phyloP scores from a whole-genome alignment of 176 grass and related monocot genomes.

The Rhynchospora pubera region DNA sequence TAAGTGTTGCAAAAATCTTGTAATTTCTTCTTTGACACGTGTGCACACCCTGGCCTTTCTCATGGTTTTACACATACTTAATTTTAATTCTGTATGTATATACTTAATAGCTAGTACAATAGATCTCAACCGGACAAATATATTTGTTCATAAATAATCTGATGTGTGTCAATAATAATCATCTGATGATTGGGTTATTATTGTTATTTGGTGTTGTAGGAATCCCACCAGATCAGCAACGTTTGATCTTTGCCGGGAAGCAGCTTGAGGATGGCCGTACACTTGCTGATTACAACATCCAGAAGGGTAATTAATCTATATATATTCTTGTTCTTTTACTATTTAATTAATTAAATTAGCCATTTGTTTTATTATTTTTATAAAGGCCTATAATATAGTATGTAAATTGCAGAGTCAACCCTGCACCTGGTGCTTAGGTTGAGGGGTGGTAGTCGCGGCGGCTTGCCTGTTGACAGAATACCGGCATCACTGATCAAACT shows the following conservation, averaged over 20 bases:
- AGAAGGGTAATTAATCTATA: slow-evolving; percentile 44
- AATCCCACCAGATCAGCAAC: slow-evolving; percentile 86
- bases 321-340: background rate
- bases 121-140: no score
- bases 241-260: slow-evolving; percentile 86
- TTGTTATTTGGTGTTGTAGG: slow-evolving; percentile 21
- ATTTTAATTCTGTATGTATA: no score
- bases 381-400: no score
- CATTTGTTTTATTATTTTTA: no score
- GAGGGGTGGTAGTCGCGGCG: slow-evolving; percentile 32
- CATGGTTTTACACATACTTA: no score
- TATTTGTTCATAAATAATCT: background rate
- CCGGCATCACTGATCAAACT: slow-evolving; percentile 37
- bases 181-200: background rate
- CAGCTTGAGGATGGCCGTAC: slow-evolving; percentile 86
- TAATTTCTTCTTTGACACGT: no score
- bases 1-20: no score
- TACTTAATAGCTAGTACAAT: no score
- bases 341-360: no score
- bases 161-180: background rate
- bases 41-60: no score
- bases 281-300: slow-evolving; percentile 90
- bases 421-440: slow-evolving; percentile 83
- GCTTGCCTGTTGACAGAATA: background rate
- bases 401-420: slow-evolving; percentile 34